Conservation (phyloP, 371 early-diverging fungal species). For the Mucor irregularis region DNA sequence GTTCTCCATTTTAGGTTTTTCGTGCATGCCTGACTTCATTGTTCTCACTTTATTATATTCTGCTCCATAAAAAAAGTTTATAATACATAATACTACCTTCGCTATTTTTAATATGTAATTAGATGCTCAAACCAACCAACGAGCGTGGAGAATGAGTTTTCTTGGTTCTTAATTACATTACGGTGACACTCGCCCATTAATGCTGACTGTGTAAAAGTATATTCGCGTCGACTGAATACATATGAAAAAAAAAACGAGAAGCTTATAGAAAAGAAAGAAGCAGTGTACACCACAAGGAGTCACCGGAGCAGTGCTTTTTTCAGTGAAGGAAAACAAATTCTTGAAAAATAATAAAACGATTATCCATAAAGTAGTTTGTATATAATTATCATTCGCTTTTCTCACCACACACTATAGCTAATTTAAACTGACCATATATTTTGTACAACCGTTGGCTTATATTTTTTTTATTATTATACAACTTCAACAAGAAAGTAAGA, state of each 20-base stretch:
- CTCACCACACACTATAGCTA: background rate
- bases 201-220: no score
- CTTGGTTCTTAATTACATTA: background rate
- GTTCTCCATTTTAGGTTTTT: background rate
- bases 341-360: no score
- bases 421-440: slow-evolving; percentile 1
- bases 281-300: no score
- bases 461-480: slow-evolving; percentile 7
- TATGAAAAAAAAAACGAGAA: no score
- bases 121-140: no score
- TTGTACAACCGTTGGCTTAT: background rate
- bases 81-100: no score
- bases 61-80: background rate
- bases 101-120: no score
- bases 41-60: background rate
- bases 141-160: background rate
- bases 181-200: background rate
- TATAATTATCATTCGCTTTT: slow-evolving; percentile 5
- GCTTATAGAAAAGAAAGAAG: no score
- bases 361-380: no score
- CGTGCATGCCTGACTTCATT: background rate
- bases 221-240: no score
- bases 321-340: no score
- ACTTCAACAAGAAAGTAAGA: slow-evolving; percentile 56
- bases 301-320: no score